These are phyloP conservation scores for Pyropia haitanensis DNA, from an alignment of 23 red algal genomes.

Conservation along the genomic window DNA sequence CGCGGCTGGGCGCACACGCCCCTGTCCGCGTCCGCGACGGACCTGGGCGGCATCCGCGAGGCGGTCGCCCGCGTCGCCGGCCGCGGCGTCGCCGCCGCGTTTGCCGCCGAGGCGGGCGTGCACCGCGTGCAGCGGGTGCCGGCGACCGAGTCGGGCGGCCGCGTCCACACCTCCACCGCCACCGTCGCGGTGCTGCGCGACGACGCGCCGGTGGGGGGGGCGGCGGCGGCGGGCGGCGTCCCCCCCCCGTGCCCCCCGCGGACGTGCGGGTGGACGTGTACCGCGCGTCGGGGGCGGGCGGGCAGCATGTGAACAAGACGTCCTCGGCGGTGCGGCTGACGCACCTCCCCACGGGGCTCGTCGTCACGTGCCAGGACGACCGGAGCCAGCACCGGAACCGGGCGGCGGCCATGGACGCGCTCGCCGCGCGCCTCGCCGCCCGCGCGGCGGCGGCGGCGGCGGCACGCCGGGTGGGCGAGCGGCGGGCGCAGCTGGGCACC, in stretches of 20 bases:
- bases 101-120: slow-evolving; percentile 79
- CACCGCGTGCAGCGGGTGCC: slow-evolving; percentile 93
- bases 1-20: slow-evolving; percentile 20
- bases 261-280: slow-evolving; percentile 70
- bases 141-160: slow-evolving; percentile 75
- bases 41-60: slow-evolving; percentile 45
- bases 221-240: not conserved
- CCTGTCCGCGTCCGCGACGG: slow-evolving; percentile 22
- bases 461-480: slow-evolving; percentile 15
- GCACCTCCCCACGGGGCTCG: slow-evolving; percentile 70
- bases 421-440: slow-evolving; percentile 34
- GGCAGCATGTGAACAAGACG: slow-evolving; percentile 95
- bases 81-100: slow-evolving; percentile 8
- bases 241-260: too few relatives aligned
- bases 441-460: slow-evolving; percentile 14
- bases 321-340: slow-evolving; percentile 82
- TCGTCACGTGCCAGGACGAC: slow-evolving; percentile 64
- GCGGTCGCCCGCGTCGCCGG: slow-evolving; percentile 37
- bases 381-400: slow-evolving; percentile 74
- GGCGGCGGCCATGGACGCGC: slow-evolving; percentile 37
- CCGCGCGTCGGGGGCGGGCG: slow-evolving; percentile 82
- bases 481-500: slow-evolving; percentile 58
- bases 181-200: slow-evolving; percentile 72
- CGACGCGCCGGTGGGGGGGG: not conserved
- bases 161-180: slow-evolving; percentile 80